These are phyloP conservation scores for Rubroshorea leprosula DNA, from an alignment of 345 rosid genomes.

Conservation along the genomic window DNA sequence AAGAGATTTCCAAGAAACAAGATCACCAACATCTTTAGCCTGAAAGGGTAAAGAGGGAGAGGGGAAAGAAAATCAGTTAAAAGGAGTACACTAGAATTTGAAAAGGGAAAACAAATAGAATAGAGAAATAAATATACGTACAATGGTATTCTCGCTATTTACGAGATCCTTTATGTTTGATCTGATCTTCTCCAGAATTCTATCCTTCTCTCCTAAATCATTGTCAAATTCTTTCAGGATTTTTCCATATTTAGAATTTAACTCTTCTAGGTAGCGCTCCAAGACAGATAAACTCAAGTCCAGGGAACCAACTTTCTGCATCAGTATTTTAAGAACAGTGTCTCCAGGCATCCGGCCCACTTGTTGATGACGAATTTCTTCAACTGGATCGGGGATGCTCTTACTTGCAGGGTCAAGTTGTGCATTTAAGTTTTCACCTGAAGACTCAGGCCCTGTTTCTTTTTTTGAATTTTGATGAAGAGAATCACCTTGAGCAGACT, in stretches of 20 bases:
- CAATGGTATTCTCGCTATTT: slow-evolving; percentile 44
- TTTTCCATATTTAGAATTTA: slow-evolving; percentile 60
- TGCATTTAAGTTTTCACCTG: slow-evolving; percentile 26
- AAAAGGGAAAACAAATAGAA: slow-evolving; percentile 2
- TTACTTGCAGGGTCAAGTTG: slow-evolving; percentile 35
- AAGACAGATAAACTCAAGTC: slow-evolving; percentile 77
- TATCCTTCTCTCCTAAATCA: slow-evolving; percentile 54
- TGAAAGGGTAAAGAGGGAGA: slow-evolving; percentile 20
- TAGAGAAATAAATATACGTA: slow-evolving; percentile 25
- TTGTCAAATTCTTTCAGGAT: slow-evolving; percentile 68
- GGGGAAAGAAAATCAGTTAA: slow-evolving; percentile 9
- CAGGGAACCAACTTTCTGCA: slow-evolving; percentile 86
- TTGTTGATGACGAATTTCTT: slow-evolving; percentile 71
- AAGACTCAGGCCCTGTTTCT: slow-evolving; percentile 30
- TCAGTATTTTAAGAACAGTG: slow-evolving; percentile 76
- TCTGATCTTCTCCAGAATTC: slow-evolving; percentile 39
- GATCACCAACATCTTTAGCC: slow-evolving; percentile 61
- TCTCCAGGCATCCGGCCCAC: slow-evolving; percentile 94
- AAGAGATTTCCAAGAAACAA: slow-evolving; percentile 61
- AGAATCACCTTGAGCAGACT: slow-evolving; percentile 31
- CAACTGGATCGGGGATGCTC: slow-evolving; percentile 39
- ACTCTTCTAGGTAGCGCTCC: slow-evolving; percentile 82
- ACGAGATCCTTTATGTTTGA: slow-evolving; percentile 43
- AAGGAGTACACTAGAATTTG: not conserved
- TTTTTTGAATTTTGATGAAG: slow-evolving; percentile 22